phyloP scores from a whole-genome alignment of 2,329 filamentous ascomycete species.

The Nemania abortiva region DNA sequence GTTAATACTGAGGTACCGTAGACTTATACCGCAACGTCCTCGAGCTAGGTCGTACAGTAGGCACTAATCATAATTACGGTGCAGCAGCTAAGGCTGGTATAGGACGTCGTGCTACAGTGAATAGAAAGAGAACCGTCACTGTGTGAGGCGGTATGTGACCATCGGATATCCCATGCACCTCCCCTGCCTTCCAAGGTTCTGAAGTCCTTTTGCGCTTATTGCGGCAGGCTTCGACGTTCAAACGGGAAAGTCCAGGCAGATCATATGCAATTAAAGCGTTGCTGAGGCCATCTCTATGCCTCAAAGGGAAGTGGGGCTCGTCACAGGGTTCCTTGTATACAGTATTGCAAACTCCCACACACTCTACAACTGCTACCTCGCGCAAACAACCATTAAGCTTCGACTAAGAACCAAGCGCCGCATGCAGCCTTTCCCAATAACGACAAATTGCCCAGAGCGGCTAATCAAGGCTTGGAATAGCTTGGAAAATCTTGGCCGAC shows the following conservation, averaged over 20 bases:
- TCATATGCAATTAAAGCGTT: constrained; percentile 18
- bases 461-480: constrained; percentile 36
- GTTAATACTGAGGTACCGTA: background rate
- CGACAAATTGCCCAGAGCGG: constrained; percentile 37
- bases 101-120: background rate
- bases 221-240: constrained; percentile 22
- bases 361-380: background rate
- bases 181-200: background rate
- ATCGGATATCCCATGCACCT: constrained; percentile 10
- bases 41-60: background rate
- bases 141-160: constrained; percentile 19
- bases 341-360: background rate
- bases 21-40: background rate
- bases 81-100: background rate
- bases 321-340: constrained; percentile 19
- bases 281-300: constrained; percentile 6
- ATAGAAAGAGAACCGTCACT: background rate
- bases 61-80: background rate
- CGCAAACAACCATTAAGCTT: constrained; percentile 23
- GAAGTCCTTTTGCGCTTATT: constrained; percentile 26
- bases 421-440: constrained; percentile 36
- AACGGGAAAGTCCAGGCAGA: constrained; percentile 4
- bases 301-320: constrained; percentile 8
- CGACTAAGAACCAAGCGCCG: constrained; percentile 33
- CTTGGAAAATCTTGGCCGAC: constrained; percentile 28